Evolutionary conservation across 345 rosid genomes (phyloP).

Genomic region (Lumnitzera littorea): DNA sequence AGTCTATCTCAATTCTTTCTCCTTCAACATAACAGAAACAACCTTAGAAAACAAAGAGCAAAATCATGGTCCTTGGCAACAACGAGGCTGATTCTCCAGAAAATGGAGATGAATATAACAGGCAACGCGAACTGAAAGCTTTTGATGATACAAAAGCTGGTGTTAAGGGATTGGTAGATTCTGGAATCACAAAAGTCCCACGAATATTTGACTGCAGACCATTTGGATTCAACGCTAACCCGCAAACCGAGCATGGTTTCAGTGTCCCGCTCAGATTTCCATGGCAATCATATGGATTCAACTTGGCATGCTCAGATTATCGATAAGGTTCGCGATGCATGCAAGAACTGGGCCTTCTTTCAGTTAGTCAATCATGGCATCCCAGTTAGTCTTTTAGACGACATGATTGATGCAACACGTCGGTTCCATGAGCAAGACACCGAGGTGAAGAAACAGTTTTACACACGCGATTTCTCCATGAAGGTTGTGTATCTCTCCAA

Average conservation of each 20-base stretch:
- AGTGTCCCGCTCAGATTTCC: slow-evolving; percentile 8
- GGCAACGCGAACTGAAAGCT: slow-evolving; percentile 12
- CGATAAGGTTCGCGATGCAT: slow-evolving; percentile 5
- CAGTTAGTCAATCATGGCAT: slow-evolving; percentile 18
- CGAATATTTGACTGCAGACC: slow-evolving; percentile 4
- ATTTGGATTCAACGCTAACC: not conserved
- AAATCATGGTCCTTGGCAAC: no score
- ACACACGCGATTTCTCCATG: no score
- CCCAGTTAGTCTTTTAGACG: slow-evolving; percentile 6
- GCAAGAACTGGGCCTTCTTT: slow-evolving; percentile 19
- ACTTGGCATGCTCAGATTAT: not conserved
- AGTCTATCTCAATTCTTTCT: no score
- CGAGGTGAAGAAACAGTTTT: no score
- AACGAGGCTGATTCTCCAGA: not conserved
- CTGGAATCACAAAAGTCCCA: slow-evolving; percentile 9
- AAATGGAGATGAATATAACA: slow-evolving; percentile 7
- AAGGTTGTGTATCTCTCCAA: no score
- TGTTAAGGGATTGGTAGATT: slow-evolving; percentile 13
- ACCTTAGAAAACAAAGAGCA: no score
- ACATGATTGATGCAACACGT: slow-evolving; percentile 5
- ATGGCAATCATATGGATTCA: not conserved
- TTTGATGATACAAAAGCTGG: slow-evolving; percentile 15
- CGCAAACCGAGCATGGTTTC: not conserved
- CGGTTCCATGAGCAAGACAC: no score
- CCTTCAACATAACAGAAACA: no score